phyloP scores from a whole-genome alignment of 176 grass and related monocot genomes.

The sorghum (Sorghum bicolor) region DNA sequence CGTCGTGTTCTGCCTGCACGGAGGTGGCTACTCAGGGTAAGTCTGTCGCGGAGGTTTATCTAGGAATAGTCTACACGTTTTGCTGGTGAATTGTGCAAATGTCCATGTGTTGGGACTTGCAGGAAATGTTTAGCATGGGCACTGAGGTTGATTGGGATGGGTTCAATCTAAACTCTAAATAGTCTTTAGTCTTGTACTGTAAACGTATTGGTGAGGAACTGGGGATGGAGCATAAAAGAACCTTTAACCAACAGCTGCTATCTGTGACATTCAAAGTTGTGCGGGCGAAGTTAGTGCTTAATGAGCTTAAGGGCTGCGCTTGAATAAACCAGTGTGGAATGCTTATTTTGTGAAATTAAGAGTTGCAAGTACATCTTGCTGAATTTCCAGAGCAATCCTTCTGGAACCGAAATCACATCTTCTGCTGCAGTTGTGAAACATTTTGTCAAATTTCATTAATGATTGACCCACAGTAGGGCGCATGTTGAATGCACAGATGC shows the following conservation, averaged over 20 bases:
- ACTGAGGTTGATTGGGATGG: not conserved
- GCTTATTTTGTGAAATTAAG: not conserved
- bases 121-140: not conserved
- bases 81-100: not conserved
- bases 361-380: not conserved
- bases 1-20: slow-evolving; percentile 90
- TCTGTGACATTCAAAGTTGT: not conserved
- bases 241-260: not conserved
- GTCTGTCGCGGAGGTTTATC: not conserved
- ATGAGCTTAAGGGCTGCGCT: not conserved
- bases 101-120: not conserved
- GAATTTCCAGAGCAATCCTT: not conserved
- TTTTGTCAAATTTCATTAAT: not conserved
- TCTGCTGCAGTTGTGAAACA: not conserved
- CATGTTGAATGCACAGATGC: not conserved
- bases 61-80: not conserved
- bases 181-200: not conserved
- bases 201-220: not conserved
- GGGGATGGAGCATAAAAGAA: not conserved
- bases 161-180: not conserved
- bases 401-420: not conserved
- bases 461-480: not conserved
- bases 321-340: not conserved
- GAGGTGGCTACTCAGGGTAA: slow-evolving; percentile 94
- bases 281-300: not conserved